Base-by-base conservation (phyloP, 2,329 filamentous ascomycete species). In the Alternaria angustiovoidea region DNA sequence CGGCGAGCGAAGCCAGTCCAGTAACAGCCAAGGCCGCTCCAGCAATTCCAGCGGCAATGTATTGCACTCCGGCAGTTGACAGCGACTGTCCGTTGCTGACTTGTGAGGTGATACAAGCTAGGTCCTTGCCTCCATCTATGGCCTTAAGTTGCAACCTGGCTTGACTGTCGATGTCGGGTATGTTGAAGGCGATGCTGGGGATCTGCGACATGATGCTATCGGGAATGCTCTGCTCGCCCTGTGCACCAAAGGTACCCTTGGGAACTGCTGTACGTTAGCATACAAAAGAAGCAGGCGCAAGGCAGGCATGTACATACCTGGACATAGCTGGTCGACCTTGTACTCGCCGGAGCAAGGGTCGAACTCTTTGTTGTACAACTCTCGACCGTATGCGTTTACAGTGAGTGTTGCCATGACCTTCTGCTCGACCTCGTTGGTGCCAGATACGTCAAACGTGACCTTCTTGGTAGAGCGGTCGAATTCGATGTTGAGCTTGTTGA, bases 51-150 rank as follows among this genome's bases (percentile, higher is more conserved):
- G 88, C 93, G 2, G 94, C 93, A 39, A 93, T 84, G 76, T 95
- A 97, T 1, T 91, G 89, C 1, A 97, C 91, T 2, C 89, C 91
- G 2, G 91, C 84, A 0, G 94, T 82, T 57, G 85, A 86, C 51
- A 91, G 86, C 1, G 93, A 92, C 81, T 96, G 96, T 69, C 94
- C 94, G 77, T 99, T 99, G 65, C 87, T 88, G 58, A 99, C 89
- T 42, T 87, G 83, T 0, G 94, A 93, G 70, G 91, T 83, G 51
- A 98, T 89, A 78, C 95, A 99, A 22, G 93, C 94, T 8, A 97
- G 85, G 42, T 89, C 84, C 34, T 85, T 72, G 39, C 84, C 85
- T 5, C 81, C 82, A 32, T 90, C 87, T 39, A 87, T 79, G 5
- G 87, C 81, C 61, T 85, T 88, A 46, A 99, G 85, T 74, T 92